These are phyloP conservation scores for Halophytophthora polymorphica DNA, from an alignment of 352 stramenopile species.

Conservation along the genomic window DNA sequence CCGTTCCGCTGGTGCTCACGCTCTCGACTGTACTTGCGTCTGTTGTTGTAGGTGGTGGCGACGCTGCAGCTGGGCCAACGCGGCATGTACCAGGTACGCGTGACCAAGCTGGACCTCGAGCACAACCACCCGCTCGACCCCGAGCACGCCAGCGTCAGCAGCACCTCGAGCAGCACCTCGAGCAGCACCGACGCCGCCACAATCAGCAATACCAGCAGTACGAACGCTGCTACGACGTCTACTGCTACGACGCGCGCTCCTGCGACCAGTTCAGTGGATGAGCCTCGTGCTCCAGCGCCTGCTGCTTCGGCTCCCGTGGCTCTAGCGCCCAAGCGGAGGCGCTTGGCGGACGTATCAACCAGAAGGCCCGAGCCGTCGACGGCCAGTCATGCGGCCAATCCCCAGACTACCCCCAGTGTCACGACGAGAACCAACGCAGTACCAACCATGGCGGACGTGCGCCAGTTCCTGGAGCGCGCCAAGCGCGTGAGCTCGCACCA, in stretches of 20 bases:
- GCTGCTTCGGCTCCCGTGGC: background rate
- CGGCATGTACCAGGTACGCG: constrained; percentile 21
- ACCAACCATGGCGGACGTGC: constrained; percentile 24
- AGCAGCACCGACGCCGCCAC: background rate
- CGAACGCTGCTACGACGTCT: background rate
- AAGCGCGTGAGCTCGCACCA: constrained; percentile 7
- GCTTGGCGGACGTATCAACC: background rate
- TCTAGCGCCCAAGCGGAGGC: background rate
- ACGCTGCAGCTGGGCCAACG: constrained; percentile 23
- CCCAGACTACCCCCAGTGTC: too few species aligned
- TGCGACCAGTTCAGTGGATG: background rate
- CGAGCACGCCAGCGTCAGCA: background rate
- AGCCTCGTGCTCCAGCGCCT: background rate
- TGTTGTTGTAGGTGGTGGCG: constrained; percentile 22
- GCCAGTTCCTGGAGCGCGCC: constrained; percentile 17
- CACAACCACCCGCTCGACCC: constrained; percentile 29
- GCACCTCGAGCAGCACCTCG: background rate
- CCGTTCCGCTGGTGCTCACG: background rate
- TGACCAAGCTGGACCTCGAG: constrained; percentile 22
- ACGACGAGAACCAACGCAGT: too few species aligned
- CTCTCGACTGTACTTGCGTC: background rate
- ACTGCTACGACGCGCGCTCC: background rate
- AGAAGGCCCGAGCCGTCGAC: background rate
- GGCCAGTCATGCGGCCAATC: too few species aligned
- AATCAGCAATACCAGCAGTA: background rate